Conservation (phyloP, 106 monocot genomes). For the Dendrobium officinale region DNA sequence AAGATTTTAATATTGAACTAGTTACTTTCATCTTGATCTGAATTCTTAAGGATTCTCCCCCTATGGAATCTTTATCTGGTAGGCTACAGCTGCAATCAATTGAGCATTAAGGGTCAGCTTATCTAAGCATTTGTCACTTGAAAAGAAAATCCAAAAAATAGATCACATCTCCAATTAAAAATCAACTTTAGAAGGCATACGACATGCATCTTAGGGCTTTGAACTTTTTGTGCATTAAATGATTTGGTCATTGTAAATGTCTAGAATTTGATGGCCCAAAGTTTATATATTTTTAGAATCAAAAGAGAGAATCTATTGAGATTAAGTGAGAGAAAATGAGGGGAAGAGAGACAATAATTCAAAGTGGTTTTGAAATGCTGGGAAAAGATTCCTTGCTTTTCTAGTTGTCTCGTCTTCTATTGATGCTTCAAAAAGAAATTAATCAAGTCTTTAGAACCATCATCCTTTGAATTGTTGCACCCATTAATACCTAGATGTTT, state of each 20-base stretch:
- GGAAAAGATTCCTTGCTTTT: too few relatives aligned
- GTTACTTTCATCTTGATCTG: too few relatives aligned
- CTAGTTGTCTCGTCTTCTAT: too few relatives aligned
- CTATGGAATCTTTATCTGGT: too few relatives aligned
- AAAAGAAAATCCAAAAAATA: not conserved
- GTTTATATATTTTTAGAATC: not conserved
- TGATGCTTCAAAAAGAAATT: too few relatives aligned
- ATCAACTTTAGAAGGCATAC: not conserved
- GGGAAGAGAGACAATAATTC: not conserved
- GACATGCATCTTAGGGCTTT: not conserved
- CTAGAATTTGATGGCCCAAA: not conserved
- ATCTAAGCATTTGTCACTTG: not conserved
- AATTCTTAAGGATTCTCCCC: too few relatives aligned
- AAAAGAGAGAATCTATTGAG: not conserved
- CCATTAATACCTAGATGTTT: not conserved
- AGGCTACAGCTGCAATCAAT: not conserved
- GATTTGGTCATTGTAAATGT: not conserved
- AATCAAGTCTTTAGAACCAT: too few relatives aligned
- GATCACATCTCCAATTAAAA: not conserved
- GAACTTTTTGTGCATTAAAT: not conserved
- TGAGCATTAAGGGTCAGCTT: not conserved
- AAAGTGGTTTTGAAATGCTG: not conserved
- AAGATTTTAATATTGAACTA: too few relatives aligned
- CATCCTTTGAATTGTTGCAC: too few relatives aligned
- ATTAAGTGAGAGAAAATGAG: not conserved